These are phyloP conservation scores for Elaphomyces granulatus DNA, from an alignment of 495 filamentous ascomycete genomes.

Conservation along the genomic window DNA sequence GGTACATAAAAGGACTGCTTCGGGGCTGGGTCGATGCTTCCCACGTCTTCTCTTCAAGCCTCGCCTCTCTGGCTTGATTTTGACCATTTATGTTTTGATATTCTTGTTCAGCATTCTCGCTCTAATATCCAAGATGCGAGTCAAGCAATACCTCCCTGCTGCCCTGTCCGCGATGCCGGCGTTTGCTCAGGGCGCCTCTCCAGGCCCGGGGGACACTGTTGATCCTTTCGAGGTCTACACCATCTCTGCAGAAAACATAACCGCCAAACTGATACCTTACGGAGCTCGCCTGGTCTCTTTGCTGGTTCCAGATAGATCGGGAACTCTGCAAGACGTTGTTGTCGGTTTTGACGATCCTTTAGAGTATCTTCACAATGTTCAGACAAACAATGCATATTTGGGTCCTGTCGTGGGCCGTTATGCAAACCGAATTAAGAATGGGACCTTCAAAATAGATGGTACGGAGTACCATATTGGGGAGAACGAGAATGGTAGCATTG, in stretches of 20 bases:
- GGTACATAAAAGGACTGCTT: slow-evolving; percentile 1
- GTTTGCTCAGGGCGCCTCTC: slow-evolving; percentile 11
- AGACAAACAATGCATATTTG: slow-evolving; percentile 57
- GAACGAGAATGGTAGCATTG: slow-evolving; percentile 55
- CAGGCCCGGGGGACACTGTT: slow-evolving; percentile 5
- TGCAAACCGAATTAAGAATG: slow-evolving; percentile 80
- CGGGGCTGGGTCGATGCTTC: slow-evolving; percentile 6
- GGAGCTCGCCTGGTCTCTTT: slow-evolving; percentile 65
- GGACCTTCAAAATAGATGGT: slow-evolving; percentile 59
- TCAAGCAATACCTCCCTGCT: slow-evolving; percentile 21
- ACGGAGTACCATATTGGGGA: slow-evolving; percentile 45
- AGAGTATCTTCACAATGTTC: slow-evolving; percentile 49
- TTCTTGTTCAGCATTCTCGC: slow-evolving; percentile 18
- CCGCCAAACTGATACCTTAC: slow-evolving; percentile 61
- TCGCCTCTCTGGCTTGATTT: slow-evolving; percentile 18
- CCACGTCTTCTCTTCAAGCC: slow-evolving; percentile 21
- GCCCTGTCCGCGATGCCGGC: slow-evolving; percentile 24
- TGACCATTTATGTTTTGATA: slow-evolving; percentile 19
- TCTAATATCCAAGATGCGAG: slow-evolving; percentile 27
- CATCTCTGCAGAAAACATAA: slow-evolving; percentile 57
- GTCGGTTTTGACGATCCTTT: slow-evolving; percentile 67
- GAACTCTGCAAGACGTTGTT: slow-evolving; percentile 50
- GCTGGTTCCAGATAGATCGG: slow-evolving; percentile 55
- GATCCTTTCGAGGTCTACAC: slow-evolving; percentile 48
- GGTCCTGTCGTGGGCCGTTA: slow-evolving; percentile 69